A percentile compares a stretch with the other conserved stretches of the same genome.
Evolutionary conservation across 768 basidiomycete species (phyloP).

Genomic region (Russula dissimulans): DNA sequence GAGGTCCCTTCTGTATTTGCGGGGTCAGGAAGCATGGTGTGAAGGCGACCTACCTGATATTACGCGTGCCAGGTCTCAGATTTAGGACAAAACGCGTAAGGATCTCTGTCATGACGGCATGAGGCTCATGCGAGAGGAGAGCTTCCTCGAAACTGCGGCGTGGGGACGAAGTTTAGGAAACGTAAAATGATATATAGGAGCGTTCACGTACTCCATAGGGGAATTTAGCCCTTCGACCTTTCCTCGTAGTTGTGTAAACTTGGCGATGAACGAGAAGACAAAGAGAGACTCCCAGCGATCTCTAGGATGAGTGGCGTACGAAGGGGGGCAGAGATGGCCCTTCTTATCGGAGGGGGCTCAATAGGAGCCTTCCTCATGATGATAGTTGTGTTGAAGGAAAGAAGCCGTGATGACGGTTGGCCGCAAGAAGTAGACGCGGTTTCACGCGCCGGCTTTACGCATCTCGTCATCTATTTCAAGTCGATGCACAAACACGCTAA

Average conservation of each 20-base stretch:
- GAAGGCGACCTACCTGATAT: slow-evolving; percentile 62
- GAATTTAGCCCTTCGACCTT: slow-evolving; percentile 74
- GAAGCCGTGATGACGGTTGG: slow-evolving; percentile 17
- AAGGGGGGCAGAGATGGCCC: slow-evolving; percentile 44
- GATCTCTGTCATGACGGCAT: slow-evolving; percentile 62
- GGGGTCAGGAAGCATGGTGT: slow-evolving; percentile 24
- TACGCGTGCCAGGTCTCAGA: slow-evolving; percentile 82
- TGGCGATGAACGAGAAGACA: slow-evolving; percentile 78
- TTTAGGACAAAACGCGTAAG: slow-evolving; percentile 72
- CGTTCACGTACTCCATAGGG: slow-evolving; percentile 67
- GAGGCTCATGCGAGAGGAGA: slow-evolving; percentile 59
- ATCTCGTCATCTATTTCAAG: slow-evolving; percentile 27
- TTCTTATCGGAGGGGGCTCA: slow-evolving; percentile 35
- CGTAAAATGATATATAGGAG: slow-evolving; percentile 18
- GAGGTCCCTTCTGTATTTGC: slow-evolving; percentile 28
- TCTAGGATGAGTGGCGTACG: slow-evolving; percentile 61
- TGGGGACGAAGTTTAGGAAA: slow-evolving; percentile 4
- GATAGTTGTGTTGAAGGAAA: slow-evolving; percentile 16
- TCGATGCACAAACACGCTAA: slow-evolving; percentile 28
- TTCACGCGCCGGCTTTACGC: slow-evolving; percentile 21
- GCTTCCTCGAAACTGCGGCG: slow-evolving; percentile 66
- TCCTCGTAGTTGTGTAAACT: slow-evolving; percentile 63
- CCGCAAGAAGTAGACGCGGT: slow-evolving; percentile 21
- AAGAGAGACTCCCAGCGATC: slow-evolving; percentile 85
- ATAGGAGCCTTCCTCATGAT: slow-evolving; percentile 29